Evolutionary conservation across 2,329 filamentous ascomycete species (phyloP).

Genomic region (Xylariaceae sp.): DNA sequence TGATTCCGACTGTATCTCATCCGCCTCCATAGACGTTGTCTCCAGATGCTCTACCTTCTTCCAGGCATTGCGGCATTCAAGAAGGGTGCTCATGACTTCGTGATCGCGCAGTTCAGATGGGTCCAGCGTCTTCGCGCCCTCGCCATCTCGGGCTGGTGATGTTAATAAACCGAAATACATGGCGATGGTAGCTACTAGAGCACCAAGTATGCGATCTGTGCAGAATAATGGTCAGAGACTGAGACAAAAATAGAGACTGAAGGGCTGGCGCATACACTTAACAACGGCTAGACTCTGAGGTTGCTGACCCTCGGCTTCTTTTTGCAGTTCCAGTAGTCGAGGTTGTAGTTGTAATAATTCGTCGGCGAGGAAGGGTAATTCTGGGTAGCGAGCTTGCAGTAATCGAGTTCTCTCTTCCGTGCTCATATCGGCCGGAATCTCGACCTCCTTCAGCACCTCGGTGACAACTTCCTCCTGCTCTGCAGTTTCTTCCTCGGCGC

Average conservation of each 20-base stretch:
- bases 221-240: background rate
- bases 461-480: slow-evolving; percentile 62
- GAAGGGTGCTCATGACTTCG: slow-evolving; percentile 78
- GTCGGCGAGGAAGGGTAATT: slow-evolving; percentile 79
- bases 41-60: slow-evolving; percentile 63
- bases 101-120: slow-evolving; percentile 82
- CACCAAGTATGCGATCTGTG: slow-evolving; percentile 64
- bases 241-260: background rate
- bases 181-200: slow-evolving; percentile 78
- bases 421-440: slow-evolving; percentile 75
- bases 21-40: slow-evolving; percentile 33
- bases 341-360: slow-evolving; percentile 73
- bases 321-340: slow-evolving; percentile 53
- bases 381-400: slow-evolving; percentile 77
- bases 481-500: slow-evolving; percentile 45
- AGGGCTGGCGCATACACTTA: slow-evolving; percentile 44
- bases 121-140: slow-evolving; percentile 56
- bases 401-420: slow-evolving; percentile 69
- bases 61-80: slow-evolving; percentile 80
- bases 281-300: slow-evolving; percentile 55
- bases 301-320: slow-evolving; percentile 49
- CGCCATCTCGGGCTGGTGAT: slow-evolving; percentile 61
- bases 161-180: slow-evolving; percentile 96
- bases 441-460: slow-evolving; percentile 77
- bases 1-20: slow-evolving; percentile 22